Evolutionary conservation across 345 rosid species (phyloP).

Genomic region (Populus alba): DNA sequence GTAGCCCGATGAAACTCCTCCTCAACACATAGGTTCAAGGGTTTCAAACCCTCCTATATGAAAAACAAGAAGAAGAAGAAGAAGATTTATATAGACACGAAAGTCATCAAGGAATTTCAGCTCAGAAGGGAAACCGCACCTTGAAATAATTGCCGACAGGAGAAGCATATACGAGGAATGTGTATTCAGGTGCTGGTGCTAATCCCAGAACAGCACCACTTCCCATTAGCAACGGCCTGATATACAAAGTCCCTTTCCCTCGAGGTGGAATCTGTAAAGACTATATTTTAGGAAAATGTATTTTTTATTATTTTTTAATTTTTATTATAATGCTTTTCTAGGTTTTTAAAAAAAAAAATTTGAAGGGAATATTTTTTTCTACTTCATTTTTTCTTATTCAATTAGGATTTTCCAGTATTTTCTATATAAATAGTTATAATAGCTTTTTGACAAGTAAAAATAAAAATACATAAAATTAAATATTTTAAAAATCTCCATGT

Average conservation of each 20-base stretch:
- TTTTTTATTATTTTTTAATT: neutral
- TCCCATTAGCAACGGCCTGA: constrained; percentile 52
- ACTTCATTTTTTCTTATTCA: too few relatives aligned
- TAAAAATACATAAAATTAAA: too few relatives aligned
- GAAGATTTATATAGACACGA: neutral
- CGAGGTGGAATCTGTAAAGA: constrained; percentile 41
- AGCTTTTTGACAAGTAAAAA: too few relatives aligned
- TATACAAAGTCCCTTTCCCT: constrained; percentile 51
- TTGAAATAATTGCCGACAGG: constrained; percentile 86
- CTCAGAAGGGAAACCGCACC: constrained; percentile 31
- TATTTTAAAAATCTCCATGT: too few relatives aligned
- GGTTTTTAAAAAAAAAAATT: too few relatives aligned
- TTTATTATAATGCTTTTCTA: too few relatives aligned
- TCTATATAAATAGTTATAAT: too few relatives aligned
- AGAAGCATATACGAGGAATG: constrained; percentile 52
- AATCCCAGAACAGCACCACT: constrained; percentile 48
- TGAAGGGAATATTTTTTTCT: too few relatives aligned
- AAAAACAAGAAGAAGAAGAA: too few relatives aligned
- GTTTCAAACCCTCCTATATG: constrained; percentile 29
- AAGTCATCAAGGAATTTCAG: neutral
- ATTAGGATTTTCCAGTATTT: too few relatives aligned
- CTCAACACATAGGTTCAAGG: constrained; percentile 27
- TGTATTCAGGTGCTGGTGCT: constrained; percentile 49
- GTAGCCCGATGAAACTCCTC: constrained; percentile 36
- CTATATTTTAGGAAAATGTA: neutral